Evolutionary conservation across 768 basidiomycete species (phyloP).

Genomic region (Trametes cingulata): DNA sequence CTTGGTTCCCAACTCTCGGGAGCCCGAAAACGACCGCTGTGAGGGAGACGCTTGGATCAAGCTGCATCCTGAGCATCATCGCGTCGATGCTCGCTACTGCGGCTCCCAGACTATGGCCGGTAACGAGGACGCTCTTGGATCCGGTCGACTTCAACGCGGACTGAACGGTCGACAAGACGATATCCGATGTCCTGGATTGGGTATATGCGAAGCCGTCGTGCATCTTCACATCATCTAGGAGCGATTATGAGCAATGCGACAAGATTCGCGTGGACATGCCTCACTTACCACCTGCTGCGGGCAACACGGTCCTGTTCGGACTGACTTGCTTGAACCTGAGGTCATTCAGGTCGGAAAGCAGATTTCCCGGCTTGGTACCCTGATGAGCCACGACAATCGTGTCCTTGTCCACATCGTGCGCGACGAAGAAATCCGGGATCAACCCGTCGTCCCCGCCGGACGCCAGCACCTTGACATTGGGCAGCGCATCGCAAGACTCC

Average conservation of each 20-base stretch:
- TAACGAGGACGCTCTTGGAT: slow-evolving; percentile 41
- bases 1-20: slow-evolving; percentile 47
- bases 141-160: slow-evolving; percentile 32
- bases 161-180: slow-evolving; percentile 34
- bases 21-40: slow-evolving; percentile 43
- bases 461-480: slow-evolving; percentile 6
- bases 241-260: neutral
- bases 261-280: neutral
- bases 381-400: slow-evolving; percentile 45
- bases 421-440: slow-evolving; percentile 39
- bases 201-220: slow-evolving; percentile 44
- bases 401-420: slow-evolving; percentile 35
- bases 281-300: slow-evolving; percentile 28
- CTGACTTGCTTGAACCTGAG: slow-evolving; percentile 31
- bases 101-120: slow-evolving; percentile 37
- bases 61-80: slow-evolving; percentile 39
- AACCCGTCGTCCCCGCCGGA: slow-evolving; percentile 29
- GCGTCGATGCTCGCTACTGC: slow-evolving; percentile 50
- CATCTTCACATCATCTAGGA: slow-evolving; percentile 32
- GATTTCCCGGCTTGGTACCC: slow-evolving; percentile 39
- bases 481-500: slow-evolving; percentile 34
- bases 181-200: slow-evolving; percentile 41
- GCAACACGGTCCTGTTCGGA: slow-evolving; percentile 36
- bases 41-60: slow-evolving; percentile 37
- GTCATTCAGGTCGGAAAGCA: slow-evolving; percentile 41